Evolutionary conservation across 2,329 filamentous ascomycete species (phyloP).

Genomic region (Trichoderma citrinoviride): DNA sequence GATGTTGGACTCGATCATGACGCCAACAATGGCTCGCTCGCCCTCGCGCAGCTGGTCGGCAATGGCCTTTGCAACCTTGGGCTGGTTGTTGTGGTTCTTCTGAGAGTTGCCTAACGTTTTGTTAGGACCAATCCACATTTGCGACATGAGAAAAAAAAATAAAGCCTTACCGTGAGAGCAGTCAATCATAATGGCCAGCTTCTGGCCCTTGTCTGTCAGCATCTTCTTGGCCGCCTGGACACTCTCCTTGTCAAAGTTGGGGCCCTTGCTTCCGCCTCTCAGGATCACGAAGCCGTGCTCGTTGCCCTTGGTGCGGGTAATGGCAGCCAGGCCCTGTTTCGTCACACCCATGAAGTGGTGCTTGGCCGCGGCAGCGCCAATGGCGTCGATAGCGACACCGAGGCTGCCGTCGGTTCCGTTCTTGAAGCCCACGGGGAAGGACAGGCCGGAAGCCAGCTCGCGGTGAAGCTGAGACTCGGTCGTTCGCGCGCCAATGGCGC

Average conservation of each 20-base stretch:
- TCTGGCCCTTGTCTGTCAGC: slow-evolving; percentile 77
- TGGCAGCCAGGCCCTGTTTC: slow-evolving; percentile 93
- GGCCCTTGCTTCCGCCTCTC: slow-evolving; percentile 83
- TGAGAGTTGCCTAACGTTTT: slow-evolving; percentile 74
- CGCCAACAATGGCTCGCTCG: slow-evolving; percentile 84
- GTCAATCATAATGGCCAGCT: slow-evolving; percentile 93
- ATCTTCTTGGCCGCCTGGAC: slow-evolving; percentile 77
- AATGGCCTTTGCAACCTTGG: slow-evolving; percentile 79
- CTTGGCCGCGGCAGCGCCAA: slow-evolving; percentile 77
- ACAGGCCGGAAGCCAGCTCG: slow-evolving; percentile 90
- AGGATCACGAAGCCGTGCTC: slow-evolving; percentile 97
- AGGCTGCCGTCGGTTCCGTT: slow-evolving; percentile 95
- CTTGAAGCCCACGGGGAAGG: slow-evolving; percentile 99
- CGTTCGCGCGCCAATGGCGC: slow-evolving; percentile 91
- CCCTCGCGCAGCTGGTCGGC: slow-evolving; percentile 83
- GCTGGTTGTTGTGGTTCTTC: slow-evolving; percentile 97
- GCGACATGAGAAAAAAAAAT: slow-evolving; percentile 16
- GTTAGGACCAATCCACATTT: slow-evolving; percentile 10
- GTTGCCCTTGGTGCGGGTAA: slow-evolving; percentile 89
- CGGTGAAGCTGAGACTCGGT: slow-evolving; percentile 96
- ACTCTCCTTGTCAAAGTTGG: slow-evolving; percentile 87
- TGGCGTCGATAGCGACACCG: slow-evolving; percentile 90
- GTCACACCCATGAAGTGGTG: slow-evolving; percentile 99
- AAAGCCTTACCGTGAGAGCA: slow-evolving; percentile 93
- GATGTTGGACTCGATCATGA: slow-evolving; percentile 99